Percentiles rank a stretch among this genome's conserved stretches.
Conservation (phyloP, 441 rosid genomes). For the Gossypium aridum region DNA sequence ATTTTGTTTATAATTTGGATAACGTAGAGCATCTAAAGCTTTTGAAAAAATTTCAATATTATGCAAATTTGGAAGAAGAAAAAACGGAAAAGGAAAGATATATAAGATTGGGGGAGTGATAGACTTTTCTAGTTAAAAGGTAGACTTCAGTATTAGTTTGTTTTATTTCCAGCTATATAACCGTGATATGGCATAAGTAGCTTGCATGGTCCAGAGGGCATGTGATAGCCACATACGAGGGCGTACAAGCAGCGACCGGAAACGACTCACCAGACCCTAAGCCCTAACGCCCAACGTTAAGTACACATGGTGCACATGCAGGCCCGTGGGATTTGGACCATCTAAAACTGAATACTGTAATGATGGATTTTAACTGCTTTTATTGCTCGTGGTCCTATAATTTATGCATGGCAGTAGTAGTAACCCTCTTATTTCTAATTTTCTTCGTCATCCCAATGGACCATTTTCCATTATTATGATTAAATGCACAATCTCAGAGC, state of each 20-base stretch:
- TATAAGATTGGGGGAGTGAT: not conserved
- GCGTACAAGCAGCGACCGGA: not conserved
- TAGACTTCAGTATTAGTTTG: not conserved
- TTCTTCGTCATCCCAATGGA: constrained; percentile 11
- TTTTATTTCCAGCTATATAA: not conserved
- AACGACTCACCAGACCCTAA: constrained; percentile 6
- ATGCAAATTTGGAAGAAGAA: not conserved
- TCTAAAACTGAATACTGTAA: constrained; percentile 2
- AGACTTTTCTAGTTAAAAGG: not conserved
- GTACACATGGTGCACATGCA: constrained; percentile 25
- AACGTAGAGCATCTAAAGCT: not conserved
- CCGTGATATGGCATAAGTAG: not conserved
- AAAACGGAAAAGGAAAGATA: not conserved
- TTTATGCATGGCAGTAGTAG: constrained; percentile 13
- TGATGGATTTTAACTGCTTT: constrained; percentile 16
- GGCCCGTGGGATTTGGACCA: constrained; percentile 26
- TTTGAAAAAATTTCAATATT: not conserved
- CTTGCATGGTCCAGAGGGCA: constrained; percentile 32
- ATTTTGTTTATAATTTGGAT: not conserved
- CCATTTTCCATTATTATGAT: constrained; percentile 21
- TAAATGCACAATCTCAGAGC: constrained; percentile 11
- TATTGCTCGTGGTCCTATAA: constrained; percentile 31
- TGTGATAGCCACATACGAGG: constrained; percentile 20
- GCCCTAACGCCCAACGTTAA: not conserved
- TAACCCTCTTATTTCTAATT: constrained; percentile 17